Evolutionary conservation across 164 flowering plant genomes (phyloP).

Genomic region (Tetracentron sinense): DNA sequence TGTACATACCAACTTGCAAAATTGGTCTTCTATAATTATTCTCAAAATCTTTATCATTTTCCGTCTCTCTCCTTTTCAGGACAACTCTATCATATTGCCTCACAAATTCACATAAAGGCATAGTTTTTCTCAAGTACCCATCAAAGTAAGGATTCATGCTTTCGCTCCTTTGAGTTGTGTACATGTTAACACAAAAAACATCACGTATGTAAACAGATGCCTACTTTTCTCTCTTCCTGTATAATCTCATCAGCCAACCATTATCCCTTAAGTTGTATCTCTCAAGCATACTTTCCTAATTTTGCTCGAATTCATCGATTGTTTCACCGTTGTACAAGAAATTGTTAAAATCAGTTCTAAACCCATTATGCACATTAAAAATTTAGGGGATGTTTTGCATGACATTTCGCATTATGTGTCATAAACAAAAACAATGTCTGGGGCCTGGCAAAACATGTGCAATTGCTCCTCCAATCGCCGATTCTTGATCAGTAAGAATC

Average conservation of each 20-base stretch:
- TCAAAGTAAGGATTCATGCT: slow-evolving; percentile 1
- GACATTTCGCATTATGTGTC: too few species aligned
- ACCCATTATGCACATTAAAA: too few species aligned
- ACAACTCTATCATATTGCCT: too few species aligned
- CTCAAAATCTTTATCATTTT: slow-evolving; percentile 5
- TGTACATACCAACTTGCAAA: too few species aligned
- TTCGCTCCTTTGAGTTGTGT: too few species aligned
- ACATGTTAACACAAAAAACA: too few species aligned
- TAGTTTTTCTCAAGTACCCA: neutral
- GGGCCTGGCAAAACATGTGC: neutral
- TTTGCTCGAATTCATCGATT: slow-evolving; percentile 3
- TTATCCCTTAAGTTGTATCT: too few species aligned
- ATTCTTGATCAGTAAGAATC: too few species aligned
- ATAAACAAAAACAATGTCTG: neutral
- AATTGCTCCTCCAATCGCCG: too few species aligned
- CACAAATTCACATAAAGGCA: neutral
- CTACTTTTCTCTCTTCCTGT: neutral
- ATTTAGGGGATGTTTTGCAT: too few species aligned
- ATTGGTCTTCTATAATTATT: neutral
- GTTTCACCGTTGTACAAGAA: neutral
- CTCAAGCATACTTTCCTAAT: neutral
- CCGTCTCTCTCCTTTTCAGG: neutral
- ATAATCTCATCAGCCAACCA: neutral
- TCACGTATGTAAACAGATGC: too few species aligned
- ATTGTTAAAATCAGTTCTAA: slow-evolving; percentile 1